Evolutionary conservation across 2,329 filamentous ascomycete genomes (phyloP), one percentile per base, ranked within the genome.

Genomic region (Fusarium sarcochroum): DNA sequence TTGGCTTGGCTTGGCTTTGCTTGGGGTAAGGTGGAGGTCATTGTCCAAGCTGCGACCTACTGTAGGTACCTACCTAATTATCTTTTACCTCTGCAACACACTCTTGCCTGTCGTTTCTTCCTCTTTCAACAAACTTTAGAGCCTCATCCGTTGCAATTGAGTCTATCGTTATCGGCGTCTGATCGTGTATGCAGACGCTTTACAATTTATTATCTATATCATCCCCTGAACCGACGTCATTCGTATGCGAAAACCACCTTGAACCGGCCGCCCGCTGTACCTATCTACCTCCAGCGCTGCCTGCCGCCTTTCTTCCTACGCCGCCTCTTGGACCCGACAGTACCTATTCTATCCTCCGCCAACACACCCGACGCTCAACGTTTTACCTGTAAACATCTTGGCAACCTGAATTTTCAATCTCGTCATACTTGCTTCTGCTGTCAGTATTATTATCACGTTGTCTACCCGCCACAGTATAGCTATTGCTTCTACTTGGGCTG

Each of bases 351-450:
- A 63, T 65, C 63, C 61, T 70, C 58, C 45, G 47, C 59, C 66
- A 62, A 42, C 66, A 42, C 50, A 53, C 38, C 56, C 42, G 44
- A 63, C 61, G 23, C 49, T 53, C 50, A 53, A 71, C 71, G 61
- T 68, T 73, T 73, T 68, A 58, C 55, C 56, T 53, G 41, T 40
- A 72, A 69, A 56, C 67, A 58, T 59, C 71, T 72, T 73, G 69
- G 69, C 69, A 62, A 60, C 63, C 65, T 56, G 54, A 53, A 34
- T 70, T 59, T 54, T 63, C 56, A 47, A 50, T 54, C 64, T 58
- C 50, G 47, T 61, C 55, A 58, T 55, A 52, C 47, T 69, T 64
- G 64, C 48, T 65, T 54, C 53, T 61, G 45, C 46, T 63, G 54
- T 71, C 73, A 66, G 47, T 61, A 58, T 58, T 44, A 34, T 25